Evolutionary conservation across 495 filamentous ascomycete species (phyloP), one percentile per base, ranked within the genome.

Genomic region (Massariosphaeria phaeospora): DNA sequence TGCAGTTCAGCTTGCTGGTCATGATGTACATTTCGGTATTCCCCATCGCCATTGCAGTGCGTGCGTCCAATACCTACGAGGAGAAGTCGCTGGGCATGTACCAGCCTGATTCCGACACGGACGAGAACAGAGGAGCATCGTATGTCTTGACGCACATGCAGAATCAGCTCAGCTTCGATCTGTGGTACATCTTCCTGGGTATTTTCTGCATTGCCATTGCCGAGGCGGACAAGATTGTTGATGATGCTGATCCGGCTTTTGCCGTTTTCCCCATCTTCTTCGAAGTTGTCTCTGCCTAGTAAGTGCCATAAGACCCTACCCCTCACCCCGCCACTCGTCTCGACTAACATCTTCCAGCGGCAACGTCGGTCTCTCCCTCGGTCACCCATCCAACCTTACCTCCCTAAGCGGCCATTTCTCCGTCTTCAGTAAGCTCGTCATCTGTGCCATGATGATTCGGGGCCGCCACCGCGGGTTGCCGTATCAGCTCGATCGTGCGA

Each of bases 21-120:
- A 54, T 54, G 44, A 51, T 54, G 44, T 54, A 54, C 31, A 54
- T 50, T 24, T 50, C 51, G 4, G 20, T 26, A 18, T 54, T 17
- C 24, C 51, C 51, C 7, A 33, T 51, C 26, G 24, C 43, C 6
- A 54, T 54, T 24, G 31, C 8, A 7, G 51, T 54, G 5, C 51
- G 51, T n/a, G 26, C 6, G 18, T 29, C 43, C 27, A 54, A 54
- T 26, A 25, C 24, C 13, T 52, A 54, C 27, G 51, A 54, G 27
- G 51, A 54, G 27, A 10, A 17, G 8, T 25, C 51, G 8, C 51
- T 54, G 5, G 39, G 51, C 6, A 54, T 54, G 25, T 54, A 54
- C 26, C 20, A 30, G n/a, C 13, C 3, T 5, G 24, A 11, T 7
- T 24, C 8, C 17, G 21, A 8, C 15, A 7, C 10, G 6, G 51